A percentile compares a stretch with the other conserved stretches of the same genome.
Evolutionary conservation across 1,139 yeast species (phyloP).

Genomic region (Geotrichum histeridarum): DNA sequence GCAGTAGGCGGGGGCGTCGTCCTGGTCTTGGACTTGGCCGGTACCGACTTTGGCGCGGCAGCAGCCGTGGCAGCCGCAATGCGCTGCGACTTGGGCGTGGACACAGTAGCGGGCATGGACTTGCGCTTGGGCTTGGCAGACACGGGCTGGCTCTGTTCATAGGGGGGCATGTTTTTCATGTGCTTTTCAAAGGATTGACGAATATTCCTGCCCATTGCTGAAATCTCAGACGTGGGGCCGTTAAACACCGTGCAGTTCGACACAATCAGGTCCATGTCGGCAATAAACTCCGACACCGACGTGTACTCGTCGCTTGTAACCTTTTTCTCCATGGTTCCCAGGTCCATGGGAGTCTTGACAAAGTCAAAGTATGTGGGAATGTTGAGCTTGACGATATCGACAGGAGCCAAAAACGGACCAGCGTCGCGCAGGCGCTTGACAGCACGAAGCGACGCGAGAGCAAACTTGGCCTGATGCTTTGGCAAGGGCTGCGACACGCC

Average conservation of each 20-base stretch:
- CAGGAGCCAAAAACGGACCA: conserved; percentile 82
- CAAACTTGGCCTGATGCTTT: conserved; percentile 71
- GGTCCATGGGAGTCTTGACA: conserved; percentile 87
- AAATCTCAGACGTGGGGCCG: conserved; percentile 75
- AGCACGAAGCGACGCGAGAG: conserved; percentile 46
- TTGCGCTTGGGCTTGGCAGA: conserved; percentile 29
- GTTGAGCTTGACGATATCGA: conserved; percentile 79
- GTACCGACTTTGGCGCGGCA: conserved; percentile 24
- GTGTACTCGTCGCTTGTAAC: conserved; percentile 67
- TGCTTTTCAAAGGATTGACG: conserved; percentile 93
- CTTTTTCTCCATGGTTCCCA: conserved; percentile 84
- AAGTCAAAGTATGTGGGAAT: conserved; percentile 86
- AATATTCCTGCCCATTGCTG: conserved; percentile 85
- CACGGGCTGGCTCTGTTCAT: conserved; percentile 47
- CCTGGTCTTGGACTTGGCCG: conserved; percentile 14
- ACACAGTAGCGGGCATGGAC: conserved; percentile 26
- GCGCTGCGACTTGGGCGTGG: conserved; percentile 24
- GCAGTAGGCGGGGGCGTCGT: conserved; percentile 31
- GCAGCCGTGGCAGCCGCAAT: conserved; percentile 21
- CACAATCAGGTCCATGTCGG: conserved; percentile 83
- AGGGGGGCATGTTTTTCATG: conserved; percentile 85
- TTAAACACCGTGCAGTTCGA: conserved; percentile 76
- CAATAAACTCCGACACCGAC: conserved; percentile 59
- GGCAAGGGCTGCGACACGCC: conserved; percentile 55
- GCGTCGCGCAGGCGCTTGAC: conserved; percentile 90